phyloP scores from a whole-genome alignment of 257 asterid genomes.

The Buddleja alternifolia region DNA sequence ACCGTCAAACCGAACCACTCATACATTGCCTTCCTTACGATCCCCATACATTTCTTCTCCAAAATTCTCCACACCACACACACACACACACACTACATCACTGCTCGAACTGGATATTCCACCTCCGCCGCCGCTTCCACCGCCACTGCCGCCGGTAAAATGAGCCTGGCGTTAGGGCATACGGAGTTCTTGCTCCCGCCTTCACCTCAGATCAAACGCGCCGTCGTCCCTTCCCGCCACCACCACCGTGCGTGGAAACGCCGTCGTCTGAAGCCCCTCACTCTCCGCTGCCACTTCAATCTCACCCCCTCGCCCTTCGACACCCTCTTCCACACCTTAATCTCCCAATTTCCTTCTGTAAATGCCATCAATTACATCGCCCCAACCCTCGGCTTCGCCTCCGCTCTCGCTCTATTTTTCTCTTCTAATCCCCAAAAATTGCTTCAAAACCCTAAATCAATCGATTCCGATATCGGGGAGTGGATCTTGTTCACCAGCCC shows the following conservation, averaged over 20 bases:
- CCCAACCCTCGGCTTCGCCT: conserved; percentile 72
- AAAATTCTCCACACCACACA: conserved; percentile 24
- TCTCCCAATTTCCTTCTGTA: conserved; percentile 57
- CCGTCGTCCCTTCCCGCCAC: conserved; percentile 37
- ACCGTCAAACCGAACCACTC: conserved; percentile 37
- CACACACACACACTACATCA: conserved; percentile 20
- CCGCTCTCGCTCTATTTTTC: conserved; percentile 65
- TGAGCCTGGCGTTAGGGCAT: conserved; percentile 47
- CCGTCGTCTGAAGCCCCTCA: conserved; percentile 53
- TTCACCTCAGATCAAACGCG: conserved; percentile 31
- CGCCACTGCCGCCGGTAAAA: conserved; percentile 12
- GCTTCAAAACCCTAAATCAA: conserved; percentile 15
- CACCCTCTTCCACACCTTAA: conserved; percentile 47
- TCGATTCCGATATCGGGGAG: conserved; percentile 53
- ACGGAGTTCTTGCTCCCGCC: conserved; percentile 33
- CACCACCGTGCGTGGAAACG: conserved; percentile 62
- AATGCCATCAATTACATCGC: conserved; percentile 56
- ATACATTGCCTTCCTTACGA: conserved; percentile 18
- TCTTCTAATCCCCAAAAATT: conserved; percentile 37
- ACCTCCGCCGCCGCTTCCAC: neutral
- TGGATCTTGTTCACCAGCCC: conserved; percentile 86
- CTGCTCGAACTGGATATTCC: conserved; percentile 21
- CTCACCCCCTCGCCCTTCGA: conserved; percentile 46
- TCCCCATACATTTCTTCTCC: conserved; percentile 12
- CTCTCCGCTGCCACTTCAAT: conserved; percentile 36